Base-by-base conservation (phyloP, 371 early-diverging fungal species). In the Choanephora cucurbitarum region DNA sequence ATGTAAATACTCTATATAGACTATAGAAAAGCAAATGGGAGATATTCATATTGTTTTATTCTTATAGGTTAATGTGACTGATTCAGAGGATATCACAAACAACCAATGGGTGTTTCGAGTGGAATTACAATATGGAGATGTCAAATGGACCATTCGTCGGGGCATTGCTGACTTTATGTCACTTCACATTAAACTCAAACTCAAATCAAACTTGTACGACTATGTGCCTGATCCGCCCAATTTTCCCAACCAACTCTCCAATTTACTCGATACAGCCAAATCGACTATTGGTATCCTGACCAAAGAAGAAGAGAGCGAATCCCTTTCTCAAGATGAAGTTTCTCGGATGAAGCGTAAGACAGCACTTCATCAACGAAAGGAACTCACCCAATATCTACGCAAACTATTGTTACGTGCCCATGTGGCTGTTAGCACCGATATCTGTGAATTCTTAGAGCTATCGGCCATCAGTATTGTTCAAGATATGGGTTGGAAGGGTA, bases 401-500 rank as follows among this genome's bases (percentile, higher is more conserved):
- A 57, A 72, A 31, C 58, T 90, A 15, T 60, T 91, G 8, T 65
- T 73, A n/a, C 73, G 62, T 17, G 75, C 87, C 24, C 89, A 86
- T 49, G 73, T 88, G 67, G 67, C 73, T 7, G 81, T 86, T 13
- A 83, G 81, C 5, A 83, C 80, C 54, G 90, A 92, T 54, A 66
- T 93, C n/a, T 89, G 87, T 61, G 91, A 88, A 43, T 93, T 93
- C 59, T 62, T 93, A 49, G 91, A 92, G 62, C 62, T 92, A 22
- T 89, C 91, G 21, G 81, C 85, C 8, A 75, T 85, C 52, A 89
- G 90, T 44, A 81, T 93, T 44, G 75, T 79, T n/a, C 84, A 81
- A 44, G 89, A 88, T 55, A 85, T 89, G 79, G 91, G 92, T 3
- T 91, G 91, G 91, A 93, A 93, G 57, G 91, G 91, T 46, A 91